phyloP scores from a whole-genome alignment of 179 eudicot species.

The Heliamphora pulchella region DNA sequence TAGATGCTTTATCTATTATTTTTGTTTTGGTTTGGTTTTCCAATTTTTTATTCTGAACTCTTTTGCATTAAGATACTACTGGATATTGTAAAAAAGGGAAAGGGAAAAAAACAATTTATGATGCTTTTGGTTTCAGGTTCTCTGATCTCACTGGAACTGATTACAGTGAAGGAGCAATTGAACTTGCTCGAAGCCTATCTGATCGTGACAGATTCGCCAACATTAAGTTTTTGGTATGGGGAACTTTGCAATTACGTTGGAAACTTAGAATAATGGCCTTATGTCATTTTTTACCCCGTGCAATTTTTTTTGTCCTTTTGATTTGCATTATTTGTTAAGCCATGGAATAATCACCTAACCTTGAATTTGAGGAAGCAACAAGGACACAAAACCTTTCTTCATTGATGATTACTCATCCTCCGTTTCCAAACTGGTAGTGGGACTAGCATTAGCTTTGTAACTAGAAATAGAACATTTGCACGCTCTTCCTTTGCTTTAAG shows the following conservation, averaged over 20 bases:
- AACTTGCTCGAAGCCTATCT: slow-evolving; percentile 87
- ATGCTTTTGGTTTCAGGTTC: slow-evolving; percentile 47
- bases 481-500: neutral
- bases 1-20: neutral
- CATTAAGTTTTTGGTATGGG: slow-evolving; percentile 62
- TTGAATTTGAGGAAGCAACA: neutral
- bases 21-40: neutral
- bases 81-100: neutral
- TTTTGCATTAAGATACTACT: neutral
- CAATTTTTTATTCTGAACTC: neutral
- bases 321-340: neutral
- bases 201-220: slow-evolving; percentile 63
- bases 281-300: no score
- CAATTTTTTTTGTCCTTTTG: neutral
- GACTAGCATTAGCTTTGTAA: neutral
- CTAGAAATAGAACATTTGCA: neutral
- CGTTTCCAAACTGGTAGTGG: neutral
- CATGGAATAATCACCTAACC: neutral
- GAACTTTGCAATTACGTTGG: slow-evolving; percentile 1
- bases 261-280: neutral
- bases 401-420: no score
- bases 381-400: neutral
- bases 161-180: slow-evolving; percentile 89
- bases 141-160: slow-evolving; percentile 84
- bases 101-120: neutral